Evolutionary conservation across 1,284 basidiomycete species (phyloP).

Genomic region (Polyporus tsugae): DNA sequence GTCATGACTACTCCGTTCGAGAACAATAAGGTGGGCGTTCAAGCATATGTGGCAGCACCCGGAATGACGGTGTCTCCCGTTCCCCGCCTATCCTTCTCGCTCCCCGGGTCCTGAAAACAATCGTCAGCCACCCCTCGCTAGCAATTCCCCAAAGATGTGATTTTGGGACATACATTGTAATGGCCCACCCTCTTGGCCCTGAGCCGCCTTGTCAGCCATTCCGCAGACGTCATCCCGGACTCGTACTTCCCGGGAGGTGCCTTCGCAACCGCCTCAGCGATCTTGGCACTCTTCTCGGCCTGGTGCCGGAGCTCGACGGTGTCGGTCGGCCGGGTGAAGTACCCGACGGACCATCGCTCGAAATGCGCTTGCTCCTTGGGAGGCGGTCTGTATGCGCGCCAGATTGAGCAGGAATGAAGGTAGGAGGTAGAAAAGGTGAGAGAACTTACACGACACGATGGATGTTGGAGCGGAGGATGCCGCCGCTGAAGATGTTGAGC

Average conservation of each 20-base stretch:
- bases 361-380: constrained; percentile 41
- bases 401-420: background rate
- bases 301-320: constrained; percentile 37
- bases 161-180: constrained; percentile 27
- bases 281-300: constrained; percentile 34
- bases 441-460: constrained; percentile 46
- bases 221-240: constrained; percentile 35
- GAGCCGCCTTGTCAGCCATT: constrained; percentile 41
- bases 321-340: constrained; percentile 47
- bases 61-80: constrained; percentile 11
- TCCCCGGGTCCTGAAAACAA: constrained; percentile 30
- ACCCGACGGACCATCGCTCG: constrained; percentile 47
- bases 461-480: constrained; percentile 47
- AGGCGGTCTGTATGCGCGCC: constrained; percentile 36
- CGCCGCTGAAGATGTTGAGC: constrained; percentile 48
- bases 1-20: background rate
- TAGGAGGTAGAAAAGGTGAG: background rate
- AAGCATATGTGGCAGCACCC: background rate
- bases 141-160: background rate
- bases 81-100: constrained; percentile 24
- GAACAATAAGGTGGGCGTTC: background rate
- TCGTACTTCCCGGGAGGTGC: constrained; percentile 25
- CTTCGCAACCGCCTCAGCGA: constrained; percentile 36
- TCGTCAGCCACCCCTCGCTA: no score
- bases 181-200: constrained; percentile 36